phyloP scores from a whole-genome alignment of 1,284 basidiomycete genomes.

The Boletellus dicymbophilus region DNA sequence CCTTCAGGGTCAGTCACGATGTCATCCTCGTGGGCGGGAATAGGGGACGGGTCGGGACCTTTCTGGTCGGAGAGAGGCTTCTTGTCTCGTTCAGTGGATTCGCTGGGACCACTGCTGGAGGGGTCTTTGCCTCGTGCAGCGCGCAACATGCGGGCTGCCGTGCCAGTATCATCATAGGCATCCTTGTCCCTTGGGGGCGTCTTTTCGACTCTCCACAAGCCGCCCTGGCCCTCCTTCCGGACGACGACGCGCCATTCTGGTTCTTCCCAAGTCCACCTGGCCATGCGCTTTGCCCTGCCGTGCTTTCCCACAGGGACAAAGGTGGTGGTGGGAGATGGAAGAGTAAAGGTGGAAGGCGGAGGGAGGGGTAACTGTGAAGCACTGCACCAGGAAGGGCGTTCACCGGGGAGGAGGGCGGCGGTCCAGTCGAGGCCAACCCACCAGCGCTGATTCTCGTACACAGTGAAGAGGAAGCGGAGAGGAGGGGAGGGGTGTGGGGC shows the following conservation, averaged over 20 bases:
- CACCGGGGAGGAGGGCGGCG: slow-evolving; percentile 85
- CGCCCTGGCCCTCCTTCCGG: slow-evolving; percentile 47
- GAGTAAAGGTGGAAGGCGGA: slow-evolving; percentile 66
- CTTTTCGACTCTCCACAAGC: slow-evolving; percentile 55
- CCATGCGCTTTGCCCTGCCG: slow-evolving; percentile 64
- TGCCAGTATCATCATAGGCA: slow-evolving; percentile 30
- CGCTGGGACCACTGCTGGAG: slow-evolving; percentile 8
- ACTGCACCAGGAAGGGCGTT: slow-evolving; percentile 89
- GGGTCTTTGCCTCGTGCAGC: slow-evolving; percentile 24
- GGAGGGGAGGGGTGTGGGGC: slow-evolving; percentile 28
- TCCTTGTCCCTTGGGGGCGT: slow-evolving; percentile 60
- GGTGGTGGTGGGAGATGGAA: slow-evolving; percentile 48
- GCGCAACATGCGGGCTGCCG: slow-evolving; percentile 32
- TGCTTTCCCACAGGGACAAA: slow-evolving; percentile 32
- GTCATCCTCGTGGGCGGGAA: slow-evolving; percentile 37
- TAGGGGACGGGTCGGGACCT: slow-evolving; percentile 22
- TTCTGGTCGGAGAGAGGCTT: slow-evolving; percentile 18
- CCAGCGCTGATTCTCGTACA: slow-evolving; percentile 97
- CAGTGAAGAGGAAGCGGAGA: slow-evolving; percentile 81
- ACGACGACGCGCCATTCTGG: slow-evolving; percentile 83
- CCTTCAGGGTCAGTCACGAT: slow-evolving; percentile 82
- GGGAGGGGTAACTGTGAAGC: slow-evolving; percentile 55
- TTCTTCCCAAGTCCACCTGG: slow-evolving; percentile 87
- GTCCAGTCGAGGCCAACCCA: slow-evolving; percentile 94
- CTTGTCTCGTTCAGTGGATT: slow-evolving; percentile 25